Base-by-base conservation (phyloP, 1,284 basidiomycete genomes). In the Ceratobasidium sp. region DNA sequence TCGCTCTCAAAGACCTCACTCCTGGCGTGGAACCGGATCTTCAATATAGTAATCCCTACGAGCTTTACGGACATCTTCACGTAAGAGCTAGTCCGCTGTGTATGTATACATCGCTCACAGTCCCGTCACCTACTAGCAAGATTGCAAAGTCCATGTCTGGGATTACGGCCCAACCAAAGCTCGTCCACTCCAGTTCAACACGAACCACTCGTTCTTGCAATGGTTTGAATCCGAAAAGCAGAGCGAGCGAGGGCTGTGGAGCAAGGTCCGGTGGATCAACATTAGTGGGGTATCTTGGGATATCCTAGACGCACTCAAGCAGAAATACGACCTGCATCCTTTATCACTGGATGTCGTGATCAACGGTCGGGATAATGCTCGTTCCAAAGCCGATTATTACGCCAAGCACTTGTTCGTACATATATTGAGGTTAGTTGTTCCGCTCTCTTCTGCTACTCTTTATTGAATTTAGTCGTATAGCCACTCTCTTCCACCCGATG, bases 301-400 rank as follows among this genome's bases (percentile, higher is more conserved):
- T 21, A 72, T 75, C 14, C 44, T 75, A 1, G 28, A 40, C 2
- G 59, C 42, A 3, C 67, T 75, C 18, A 58, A 72, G 36, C 42
- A 73, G 28, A 33, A 62, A 53, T 75, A 75, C 38, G 88, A 88
- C 74, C 79, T 91, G 33, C 89, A 91, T 76, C 88, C 88, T 0
- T 84, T 91, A 48, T 85, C 88, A 1, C 80, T 91, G n/a, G 89
- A 91, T 76, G 88, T 90, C 76, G 79, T 90, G 6, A 83, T 91
- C 51, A 86, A 88, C 75, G 81, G 83, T 56, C 82, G 75, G 16
- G 82, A 85, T 54, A 83, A 83, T 33, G 38, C 73, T 25, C 85
- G 87, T 42, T 88, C 87, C 2, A 91, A 91, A 78, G 85, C 85
- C 4, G 88, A 91, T 77, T 92, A 91, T 77, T 91, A 88, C 79